These are phyloP conservation scores for Cryptosporidium andersoni DNA, from an alignment of 169 alveolate genomes.

Conservation along the genomic window DNA sequence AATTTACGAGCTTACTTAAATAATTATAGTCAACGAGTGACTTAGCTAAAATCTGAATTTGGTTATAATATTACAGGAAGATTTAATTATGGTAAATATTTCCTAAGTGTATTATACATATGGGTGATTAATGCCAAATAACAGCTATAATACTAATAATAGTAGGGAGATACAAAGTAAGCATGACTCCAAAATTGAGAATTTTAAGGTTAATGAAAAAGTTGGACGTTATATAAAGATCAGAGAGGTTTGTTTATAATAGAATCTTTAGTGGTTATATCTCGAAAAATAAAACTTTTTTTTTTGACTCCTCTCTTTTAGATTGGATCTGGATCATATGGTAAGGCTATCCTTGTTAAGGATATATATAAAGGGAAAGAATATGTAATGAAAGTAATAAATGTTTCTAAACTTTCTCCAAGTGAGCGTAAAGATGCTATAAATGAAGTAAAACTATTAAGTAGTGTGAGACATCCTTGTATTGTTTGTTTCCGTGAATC, in stretches of 20 bases:
- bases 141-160: too few relatives aligned
- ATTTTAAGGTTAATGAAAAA: slow-evolving; percentile 48
- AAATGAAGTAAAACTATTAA: slow-evolving; percentile 82
- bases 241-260: slow-evolving; percentile 27
- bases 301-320: neutral
- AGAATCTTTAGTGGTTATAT: neutral
- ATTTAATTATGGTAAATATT: too few relatives aligned
- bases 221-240: slow-evolving; percentile 49
- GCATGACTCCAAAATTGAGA: slow-evolving; percentile 3
- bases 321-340: slow-evolving; percentile 71
- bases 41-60: too few relatives aligned
- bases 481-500: slow-evolving; percentile 88
- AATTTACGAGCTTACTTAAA: too few relatives aligned
- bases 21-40: too few relatives aligned
- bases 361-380: slow-evolving; percentile 71
- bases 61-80: too few relatives aligned
- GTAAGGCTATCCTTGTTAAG: slow-evolving; percentile 56
- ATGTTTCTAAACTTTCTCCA: slow-evolving; percentile 71
- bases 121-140: too few relatives aligned
- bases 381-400: slow-evolving; percentile 80
- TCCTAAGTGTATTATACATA: too few relatives aligned
- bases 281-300: neutral
- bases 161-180: too few relatives aligned
- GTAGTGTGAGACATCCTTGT: slow-evolving; percentile 81
- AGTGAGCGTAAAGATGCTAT: slow-evolving; percentile 83